Evolutionary conservation across 1,284 basidiomycete genomes (phyloP).

Genomic region (Golubevia sp.): DNA sequence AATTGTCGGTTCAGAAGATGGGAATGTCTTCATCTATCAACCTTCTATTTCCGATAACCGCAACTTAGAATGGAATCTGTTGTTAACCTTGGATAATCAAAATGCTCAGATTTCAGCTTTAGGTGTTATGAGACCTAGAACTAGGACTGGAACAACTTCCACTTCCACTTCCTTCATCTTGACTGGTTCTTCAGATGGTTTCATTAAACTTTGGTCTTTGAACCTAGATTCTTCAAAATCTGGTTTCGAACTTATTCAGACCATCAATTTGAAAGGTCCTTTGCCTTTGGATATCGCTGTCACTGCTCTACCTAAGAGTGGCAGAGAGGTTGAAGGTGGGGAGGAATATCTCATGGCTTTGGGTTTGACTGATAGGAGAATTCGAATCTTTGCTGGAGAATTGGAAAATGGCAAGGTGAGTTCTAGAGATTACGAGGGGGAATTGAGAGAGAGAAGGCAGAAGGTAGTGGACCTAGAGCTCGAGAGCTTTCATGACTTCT

Average conservation of each 20-base stretch:
- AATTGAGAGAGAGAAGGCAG: neutral
- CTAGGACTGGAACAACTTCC: neutral
- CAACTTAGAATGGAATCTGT: neutral
- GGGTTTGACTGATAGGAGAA: conserved; percentile 40
- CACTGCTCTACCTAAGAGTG: conserved; percentile 15
- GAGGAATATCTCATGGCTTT: conserved; percentile 26
- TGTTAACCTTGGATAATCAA: neutral
- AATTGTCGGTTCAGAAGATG: neutral
- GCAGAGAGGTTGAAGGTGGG: neutral
- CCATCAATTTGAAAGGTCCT: conserved; percentile 27
- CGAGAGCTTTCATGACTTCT: too few relatives aligned
- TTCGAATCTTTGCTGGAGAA: conserved; percentile 30
- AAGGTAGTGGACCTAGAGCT: neutral
- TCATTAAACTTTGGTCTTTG: conserved; percentile 4
- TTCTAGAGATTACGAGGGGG: too few relatives aligned
- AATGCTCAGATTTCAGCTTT: conserved; percentile 1
- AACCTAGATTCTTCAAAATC: neutral
- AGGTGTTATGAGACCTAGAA: neutral
- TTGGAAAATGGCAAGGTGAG: neutral
- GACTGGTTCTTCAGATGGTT: conserved; percentile 7
- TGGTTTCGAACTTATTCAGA: conserved; percentile 1
- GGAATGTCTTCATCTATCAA: neutral
- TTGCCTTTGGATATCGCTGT: conserved; percentile 51
- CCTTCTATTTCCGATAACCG: neutral
- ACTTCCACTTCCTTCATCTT: neutral